Conservation (phyloP, 75 land plant genomes). For the Azolla pinnata region DNA sequence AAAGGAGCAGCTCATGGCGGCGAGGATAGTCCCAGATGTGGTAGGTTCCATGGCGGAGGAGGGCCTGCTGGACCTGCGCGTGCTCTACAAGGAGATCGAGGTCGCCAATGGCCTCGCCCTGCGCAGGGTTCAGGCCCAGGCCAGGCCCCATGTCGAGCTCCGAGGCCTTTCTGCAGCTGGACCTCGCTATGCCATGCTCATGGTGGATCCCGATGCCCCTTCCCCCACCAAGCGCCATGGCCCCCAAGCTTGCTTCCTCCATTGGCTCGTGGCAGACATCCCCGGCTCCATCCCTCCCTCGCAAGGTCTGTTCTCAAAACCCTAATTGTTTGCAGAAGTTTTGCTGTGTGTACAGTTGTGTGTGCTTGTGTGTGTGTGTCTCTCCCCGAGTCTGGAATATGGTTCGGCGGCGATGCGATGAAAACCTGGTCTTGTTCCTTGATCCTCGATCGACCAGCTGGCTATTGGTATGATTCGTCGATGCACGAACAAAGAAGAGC, state of each 20-base stretch:
- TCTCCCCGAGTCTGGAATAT: too few species aligned
- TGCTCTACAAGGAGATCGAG: constrained; percentile 21
- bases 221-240: constrained; percentile 9
- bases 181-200: constrained; percentile 9
- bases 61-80: constrained; percentile 10
- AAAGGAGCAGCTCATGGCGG: constrained; percentile 9
- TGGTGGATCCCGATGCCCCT: constrained; percentile 28
- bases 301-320: too few species aligned
- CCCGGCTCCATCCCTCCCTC: constrained; percentile 16
- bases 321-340: too few species aligned
- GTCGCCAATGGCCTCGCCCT: constrained; percentile 16
- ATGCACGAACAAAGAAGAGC: too few species aligned
- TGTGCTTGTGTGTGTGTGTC: too few species aligned
- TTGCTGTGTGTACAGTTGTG: too few species aligned
- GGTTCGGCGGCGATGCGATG: too few species aligned
- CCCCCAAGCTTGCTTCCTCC: constrained; percentile 4
- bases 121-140: constrained; percentile 14
- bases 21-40: constrained; percentile 17
- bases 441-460: too few species aligned
- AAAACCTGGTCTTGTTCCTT: too few species aligned
- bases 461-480: too few species aligned
- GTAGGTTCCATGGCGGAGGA: neutral
- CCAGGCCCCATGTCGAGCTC: constrained; percentile 15
- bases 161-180: constrained; percentile 6
- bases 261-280: constrained; percentile 22